A percentile compares a stretch with the other conserved stretches of the same genome.
Conservation (phyloP, 371 early-diverging fungal species). For the Apophysomyces sp. region DNA sequence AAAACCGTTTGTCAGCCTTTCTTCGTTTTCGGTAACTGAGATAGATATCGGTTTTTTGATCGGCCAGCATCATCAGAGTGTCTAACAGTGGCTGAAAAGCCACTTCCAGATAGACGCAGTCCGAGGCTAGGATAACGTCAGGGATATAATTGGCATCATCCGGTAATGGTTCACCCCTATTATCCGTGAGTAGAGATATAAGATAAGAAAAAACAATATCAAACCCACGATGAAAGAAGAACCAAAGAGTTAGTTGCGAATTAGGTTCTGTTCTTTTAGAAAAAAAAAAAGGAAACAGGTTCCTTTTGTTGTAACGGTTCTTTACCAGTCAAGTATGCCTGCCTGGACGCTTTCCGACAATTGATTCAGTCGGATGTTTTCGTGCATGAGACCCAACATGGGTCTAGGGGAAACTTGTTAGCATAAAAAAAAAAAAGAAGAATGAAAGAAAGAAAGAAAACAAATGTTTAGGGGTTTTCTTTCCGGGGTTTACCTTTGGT, state of each 20-base stretch:
- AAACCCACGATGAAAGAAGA: background rate
- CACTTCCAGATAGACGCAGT: conserved; percentile 49
- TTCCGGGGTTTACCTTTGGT: conserved; percentile 38
- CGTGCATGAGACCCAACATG: conserved; percentile 42
- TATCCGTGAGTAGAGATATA: background rate
- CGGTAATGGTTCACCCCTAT: conserved; percentile 37
- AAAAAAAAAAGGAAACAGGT: background rate
- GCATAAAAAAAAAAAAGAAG: background rate
- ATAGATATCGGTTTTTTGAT: conserved; percentile 34
- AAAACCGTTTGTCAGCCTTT: conserved; percentile 51
- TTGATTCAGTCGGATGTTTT: conserved; percentile 35
- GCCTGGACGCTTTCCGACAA: conserved; percentile 17
- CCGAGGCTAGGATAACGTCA: conserved; percentile 49
- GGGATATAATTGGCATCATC: conserved; percentile 4
- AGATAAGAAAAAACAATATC: conserved; percentile 1
- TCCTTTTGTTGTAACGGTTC: background rate
- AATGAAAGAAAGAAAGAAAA: too few relatives aligned
- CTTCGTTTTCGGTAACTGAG: conserved; percentile 43
- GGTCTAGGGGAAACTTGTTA: too few relatives aligned
- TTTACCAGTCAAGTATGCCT: conserved; percentile 39
- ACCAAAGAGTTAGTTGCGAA: background rate
- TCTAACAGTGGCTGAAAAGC: conserved; percentile 45
- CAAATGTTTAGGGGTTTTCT: too few relatives aligned
- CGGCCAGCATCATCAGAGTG: conserved; percentile 27
- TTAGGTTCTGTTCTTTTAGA: background rate